A percentile compares a stretch with the other conserved stretches of the same genome.
Evolutionary conservation across 1,139 yeast genomes (phyloP).

Genomic region (Taphrina flavorubra): DNA sequence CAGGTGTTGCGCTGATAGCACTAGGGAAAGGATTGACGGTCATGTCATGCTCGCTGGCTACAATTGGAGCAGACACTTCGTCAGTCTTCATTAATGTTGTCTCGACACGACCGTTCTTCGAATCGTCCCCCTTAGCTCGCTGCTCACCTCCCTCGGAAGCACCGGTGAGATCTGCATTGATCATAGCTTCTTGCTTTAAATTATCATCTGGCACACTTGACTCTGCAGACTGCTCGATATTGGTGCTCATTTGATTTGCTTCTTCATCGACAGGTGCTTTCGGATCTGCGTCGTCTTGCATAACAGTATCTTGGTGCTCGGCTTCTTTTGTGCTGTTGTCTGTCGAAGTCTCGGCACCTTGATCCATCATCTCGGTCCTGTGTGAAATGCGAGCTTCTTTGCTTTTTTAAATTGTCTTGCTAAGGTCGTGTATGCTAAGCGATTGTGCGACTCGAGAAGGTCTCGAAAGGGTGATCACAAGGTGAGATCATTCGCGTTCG

Average conservation of each 20-base stretch:
- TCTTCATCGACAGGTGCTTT: background rate
- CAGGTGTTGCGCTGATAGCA: background rate
- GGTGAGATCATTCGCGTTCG: too few relatives aligned
- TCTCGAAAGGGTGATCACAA: too few relatives aligned
- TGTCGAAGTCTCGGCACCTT: background rate
- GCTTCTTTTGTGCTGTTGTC: too few relatives aligned
- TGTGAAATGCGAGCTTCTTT: background rate
- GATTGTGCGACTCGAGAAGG: too few relatives aligned
- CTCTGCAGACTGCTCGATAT: background rate
- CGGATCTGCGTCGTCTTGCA: background rate
- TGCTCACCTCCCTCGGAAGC: too few relatives aligned
- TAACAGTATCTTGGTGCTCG: conserved; percentile 2
- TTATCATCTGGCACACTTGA: background rate
- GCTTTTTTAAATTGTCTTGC: background rate
- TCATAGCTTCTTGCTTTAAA: background rate
- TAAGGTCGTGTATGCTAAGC: too few relatives aligned
- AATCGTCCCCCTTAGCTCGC: background rate
- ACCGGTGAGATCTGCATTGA: too few relatives aligned
- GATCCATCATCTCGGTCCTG: background rate
- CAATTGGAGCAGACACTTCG: background rate
- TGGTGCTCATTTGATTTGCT: background rate
- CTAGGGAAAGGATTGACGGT: background rate
- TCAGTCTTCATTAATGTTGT: too few relatives aligned
- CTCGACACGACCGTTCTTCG: background rate
- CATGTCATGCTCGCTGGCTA: background rate